Evolutionary conservation across 2,329 filamentous ascomycete species (phyloP).

Genomic region (Fusarium xyrophilum): DNA sequence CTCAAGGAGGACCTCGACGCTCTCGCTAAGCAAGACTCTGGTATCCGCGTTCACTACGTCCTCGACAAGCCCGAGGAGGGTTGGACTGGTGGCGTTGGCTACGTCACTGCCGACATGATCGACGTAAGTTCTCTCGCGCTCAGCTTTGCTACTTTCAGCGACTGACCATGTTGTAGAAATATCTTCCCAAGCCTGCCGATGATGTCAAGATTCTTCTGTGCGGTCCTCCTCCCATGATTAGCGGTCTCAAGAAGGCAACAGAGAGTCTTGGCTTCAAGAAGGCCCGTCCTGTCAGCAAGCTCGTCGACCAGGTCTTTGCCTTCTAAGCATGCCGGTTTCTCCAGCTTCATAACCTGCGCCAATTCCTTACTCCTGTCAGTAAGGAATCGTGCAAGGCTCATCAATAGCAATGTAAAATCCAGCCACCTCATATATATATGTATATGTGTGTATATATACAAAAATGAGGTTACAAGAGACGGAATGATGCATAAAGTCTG

Average conservation of each 20-base stretch:
- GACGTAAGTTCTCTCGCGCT: constrained; percentile 61
- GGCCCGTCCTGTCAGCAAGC: constrained; percentile 93
- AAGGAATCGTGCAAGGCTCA: background rate
- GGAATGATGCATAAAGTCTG: constrained; percentile 1
- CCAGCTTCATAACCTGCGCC: background rate
- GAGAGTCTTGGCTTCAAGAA: constrained; percentile 90
- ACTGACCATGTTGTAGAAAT: constrained; percentile 61
- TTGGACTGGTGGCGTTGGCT: constrained; percentile 93
- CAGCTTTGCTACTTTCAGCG: constrained; percentile 20
- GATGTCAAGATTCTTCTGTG: constrained; percentile 96
- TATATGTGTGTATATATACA: constrained; percentile 13
- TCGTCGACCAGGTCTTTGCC: constrained; percentile 96
- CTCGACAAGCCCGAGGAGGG: constrained; percentile 92
- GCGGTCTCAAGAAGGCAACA: constrained; percentile 94
- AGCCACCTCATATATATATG: background rate
- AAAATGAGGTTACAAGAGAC: constrained; percentile 12
- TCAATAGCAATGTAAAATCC: constrained; percentile 9
- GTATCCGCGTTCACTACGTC: constrained; percentile 91
- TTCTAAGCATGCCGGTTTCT: constrained; percentile 60
- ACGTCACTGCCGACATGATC: constrained; percentile 95
- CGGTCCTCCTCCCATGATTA: constrained; percentile 95
- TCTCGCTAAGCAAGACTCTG: constrained; percentile 76
- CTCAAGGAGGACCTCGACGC: constrained; percentile 90
- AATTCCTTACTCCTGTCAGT: background rate
- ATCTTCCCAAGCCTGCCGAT: constrained; percentile 78